A percentile compares a stretch with the other conserved stretches of the same genome.
phyloP scores from a whole-genome alignment of 2,329 filamentous ascomycete genomes.

The Ramichloridium luteum region DNA sequence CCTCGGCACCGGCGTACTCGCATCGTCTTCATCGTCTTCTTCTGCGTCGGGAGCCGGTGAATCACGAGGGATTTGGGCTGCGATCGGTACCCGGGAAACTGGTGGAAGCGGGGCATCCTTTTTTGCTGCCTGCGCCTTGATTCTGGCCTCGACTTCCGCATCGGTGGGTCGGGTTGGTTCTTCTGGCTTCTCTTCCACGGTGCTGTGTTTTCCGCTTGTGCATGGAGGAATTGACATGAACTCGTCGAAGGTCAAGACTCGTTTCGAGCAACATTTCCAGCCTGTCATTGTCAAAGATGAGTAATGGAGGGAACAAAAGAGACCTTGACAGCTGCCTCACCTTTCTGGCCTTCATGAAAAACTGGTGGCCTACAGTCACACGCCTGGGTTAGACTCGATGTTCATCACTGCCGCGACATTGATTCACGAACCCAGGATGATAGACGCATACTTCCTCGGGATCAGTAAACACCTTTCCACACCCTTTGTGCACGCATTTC shows the following conservation, averaged over 20 bases:
- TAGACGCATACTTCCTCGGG: slow-evolving; percentile 74
- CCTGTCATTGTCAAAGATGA: slow-evolving; percentile 40
- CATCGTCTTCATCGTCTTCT: slow-evolving; percentile 79
- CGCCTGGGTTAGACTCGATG: slow-evolving; percentile 7
- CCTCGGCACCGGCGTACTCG: slow-evolving; percentile 56
- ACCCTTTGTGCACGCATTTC: slow-evolving; percentile 95
- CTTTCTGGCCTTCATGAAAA: slow-evolving; percentile 98
- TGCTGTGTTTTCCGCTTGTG: slow-evolving; percentile 84
- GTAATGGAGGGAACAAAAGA: too few species aligned
- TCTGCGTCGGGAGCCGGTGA: slow-evolving; percentile 45
- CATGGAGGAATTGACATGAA: slow-evolving; percentile 89
- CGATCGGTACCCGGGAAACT: slow-evolving; percentile 18
- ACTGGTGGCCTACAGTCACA: slow-evolving; percentile 42
- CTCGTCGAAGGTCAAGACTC: slow-evolving; percentile 94
- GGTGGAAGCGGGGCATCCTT: slow-evolving; percentile 16
- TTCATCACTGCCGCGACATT: slow-evolving; percentile 9
- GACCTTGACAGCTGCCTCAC: slow-evolving; percentile 50
- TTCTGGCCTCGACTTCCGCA: slow-evolving; percentile 23
- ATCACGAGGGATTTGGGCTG: slow-evolving; percentile 20
- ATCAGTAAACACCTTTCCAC: slow-evolving; percentile 77
- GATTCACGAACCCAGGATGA: slow-evolving; percentile 43
- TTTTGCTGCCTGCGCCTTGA: slow-evolving; percentile 18
- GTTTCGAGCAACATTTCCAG: slow-evolving; percentile 98
- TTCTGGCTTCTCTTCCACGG: slow-evolving; percentile 58
- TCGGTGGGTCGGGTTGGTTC: slow-evolving; percentile 14